Evolutionary conservation across 495 filamentous ascomycete genomes (phyloP), one percentile per base, ranked within the genome.

Genomic region (Penicillium manginii): DNA sequence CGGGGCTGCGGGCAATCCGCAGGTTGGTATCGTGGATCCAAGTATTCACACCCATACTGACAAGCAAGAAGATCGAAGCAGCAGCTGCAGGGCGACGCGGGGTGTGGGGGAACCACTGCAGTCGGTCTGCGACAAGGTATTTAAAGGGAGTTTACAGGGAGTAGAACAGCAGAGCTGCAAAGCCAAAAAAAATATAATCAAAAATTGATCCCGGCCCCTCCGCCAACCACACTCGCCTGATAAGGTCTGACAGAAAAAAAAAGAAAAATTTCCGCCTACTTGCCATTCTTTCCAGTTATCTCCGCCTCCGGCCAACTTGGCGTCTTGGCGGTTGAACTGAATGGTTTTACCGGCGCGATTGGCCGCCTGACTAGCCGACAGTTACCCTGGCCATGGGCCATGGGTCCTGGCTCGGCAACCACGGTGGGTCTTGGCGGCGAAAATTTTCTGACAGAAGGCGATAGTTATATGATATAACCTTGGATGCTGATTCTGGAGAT

Each of bases 1-100:
- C 79, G 35, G 80, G 74, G 64, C 83, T 83, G 51, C 68, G 61
- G 55, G 84, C 86, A 60, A 88, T 74, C 65, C 70, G 75, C 42
- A 70, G 49, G 64, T 89, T 88, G 65, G 77, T 71, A 31, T 74
- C 70, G 21, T 83, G 74, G 56, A 83, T 67, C 79, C 79, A 85
- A 32, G 59, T 71, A 67, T 78, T 78, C 31, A 72, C 40, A 11
- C 63, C 66, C 73, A 77, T 75, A 39, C 11, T 51, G 51, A 19
- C 4, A 51, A 22, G 53, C 35, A 14, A 21, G 47, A 5, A 2
- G 17, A 29, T 52, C 33, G 7, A 55, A 33, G 29, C 53, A 22
- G 19, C 37, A 32, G 17, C 21, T 46, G 23, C 29, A 32, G 52
- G 17, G 48, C 31, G 48, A 46, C 29, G 40, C 58, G 46, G 61